Conservation (phyloP, 73 alveolate genomes). For the Tetrahymena borealis region DNA sequence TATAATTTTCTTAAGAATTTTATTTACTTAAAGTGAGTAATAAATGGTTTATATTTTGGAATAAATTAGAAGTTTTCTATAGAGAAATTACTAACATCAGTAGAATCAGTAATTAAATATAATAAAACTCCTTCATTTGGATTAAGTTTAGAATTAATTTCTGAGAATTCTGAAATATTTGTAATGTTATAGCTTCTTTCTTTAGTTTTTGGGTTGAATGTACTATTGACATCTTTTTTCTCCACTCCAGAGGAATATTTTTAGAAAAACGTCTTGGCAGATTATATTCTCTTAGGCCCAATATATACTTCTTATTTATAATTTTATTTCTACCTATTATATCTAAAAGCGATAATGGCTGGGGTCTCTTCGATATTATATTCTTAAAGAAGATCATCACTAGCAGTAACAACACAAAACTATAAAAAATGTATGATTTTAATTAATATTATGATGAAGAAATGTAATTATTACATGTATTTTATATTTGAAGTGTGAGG, state of each 20-base stretch:
- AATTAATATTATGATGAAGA: neutral
- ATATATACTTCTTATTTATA: neutral
- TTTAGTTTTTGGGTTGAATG: neutral
- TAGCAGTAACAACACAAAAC: neutral
- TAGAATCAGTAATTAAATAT: neutral
- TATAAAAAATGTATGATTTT: neutral
- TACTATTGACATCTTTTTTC: neutral
- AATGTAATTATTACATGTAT: neutral
- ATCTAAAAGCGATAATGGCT: neutral
- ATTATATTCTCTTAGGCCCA: neutral
- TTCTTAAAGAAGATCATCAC: neutral
- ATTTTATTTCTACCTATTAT: neutral
- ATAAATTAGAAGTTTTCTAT: neutral
- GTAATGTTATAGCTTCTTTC: neutral
- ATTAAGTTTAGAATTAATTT: neutral
- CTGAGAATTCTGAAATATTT: neutral
- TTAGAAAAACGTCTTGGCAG: neutral
- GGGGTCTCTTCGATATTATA: neutral
- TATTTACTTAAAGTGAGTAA: neutral
- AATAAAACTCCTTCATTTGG: neutral
- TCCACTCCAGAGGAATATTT: neutral
- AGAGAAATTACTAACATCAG: neutral
- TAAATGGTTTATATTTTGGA: neutral
- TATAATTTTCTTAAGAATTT: neutral
- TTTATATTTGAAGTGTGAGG: neutral